Base-by-base conservation (phyloP, 495 filamentous ascomycete genomes). In the Evansstolkia leycettana region DNA sequence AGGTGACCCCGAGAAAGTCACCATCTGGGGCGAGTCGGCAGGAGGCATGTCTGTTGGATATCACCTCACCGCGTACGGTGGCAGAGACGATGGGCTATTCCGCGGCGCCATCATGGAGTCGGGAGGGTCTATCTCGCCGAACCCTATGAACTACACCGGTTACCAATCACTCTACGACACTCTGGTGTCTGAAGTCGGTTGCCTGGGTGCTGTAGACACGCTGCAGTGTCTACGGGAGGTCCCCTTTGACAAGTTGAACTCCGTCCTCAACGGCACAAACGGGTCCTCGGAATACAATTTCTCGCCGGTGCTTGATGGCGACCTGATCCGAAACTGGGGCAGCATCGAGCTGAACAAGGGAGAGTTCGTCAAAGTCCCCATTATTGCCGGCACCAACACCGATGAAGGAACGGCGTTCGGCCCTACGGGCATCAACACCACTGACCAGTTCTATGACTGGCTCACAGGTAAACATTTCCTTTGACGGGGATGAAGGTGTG, bases 1-100 rank as follows among this genome's bases (percentile, higher is more conserved):
- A 7, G 69, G 74, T 1, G 65, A 74, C 30, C 63, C 68, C 1
- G 65, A 63, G 39, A 61, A 74, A 32, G 74, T 84, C 11, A 82
- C 77, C 24, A 78, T 83, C 42, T 80, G 75, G 70, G 80, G 79
- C 34, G 76, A 84, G 42, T 69, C 60, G 1, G 69, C 71, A 2
- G 72, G 75, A 9, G 73, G 54, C n/a, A 58, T 33, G 30, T 69
- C 62, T 23, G 62, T 77, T 8, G 69, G 62, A 1, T 51, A 48
- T 10, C 75, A 78, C 27, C 46, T 76, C 11, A 52, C 61, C 9
- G 62, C 70, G 7, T 74, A 71, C 30, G 64, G 60, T 16, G 70
- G 70, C 19, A 52, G 56, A 17, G 57, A 67, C 35, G 64, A 66
- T 35, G 53, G 50, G 3, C 46, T 65, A 2, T 69, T 64, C 36